Percentiles rank a stretch among this genome's conserved stretches.
Conservation (phyloP, 371 early-diverging fungal species). For the Mucor ambiguus region DNA sequence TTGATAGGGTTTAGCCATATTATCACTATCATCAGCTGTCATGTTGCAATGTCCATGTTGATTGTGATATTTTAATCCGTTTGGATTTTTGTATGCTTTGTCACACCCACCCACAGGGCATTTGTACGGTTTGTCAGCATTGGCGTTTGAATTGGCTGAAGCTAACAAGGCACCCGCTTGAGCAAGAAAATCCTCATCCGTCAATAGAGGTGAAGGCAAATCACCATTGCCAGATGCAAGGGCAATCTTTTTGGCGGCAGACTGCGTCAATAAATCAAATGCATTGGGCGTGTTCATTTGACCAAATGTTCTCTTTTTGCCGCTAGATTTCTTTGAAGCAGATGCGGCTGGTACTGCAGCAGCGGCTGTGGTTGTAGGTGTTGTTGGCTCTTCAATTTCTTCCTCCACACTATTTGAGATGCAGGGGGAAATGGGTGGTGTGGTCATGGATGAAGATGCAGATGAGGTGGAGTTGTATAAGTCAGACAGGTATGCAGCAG, state of each 20-base stretch:
- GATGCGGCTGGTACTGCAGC: neutral
- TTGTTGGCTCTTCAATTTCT: slow-evolving; percentile 23
- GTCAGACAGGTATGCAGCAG: slow-evolving; percentile 51
- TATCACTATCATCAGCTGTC: slow-evolving; percentile 46
- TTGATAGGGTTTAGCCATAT: slow-evolving; percentile 74
- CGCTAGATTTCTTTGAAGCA: slow-evolving; percentile 18
- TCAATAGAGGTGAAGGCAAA: slow-evolving; percentile 33
- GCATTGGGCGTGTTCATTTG: slow-evolving; percentile 36
- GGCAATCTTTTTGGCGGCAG: slow-evolving; percentile 50
- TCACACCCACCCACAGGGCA: slow-evolving; percentile 92
- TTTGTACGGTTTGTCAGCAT: slow-evolving; percentile 76
- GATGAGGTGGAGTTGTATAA: slow-evolving; percentile 35
- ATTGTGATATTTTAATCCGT: slow-evolving; percentile 97
- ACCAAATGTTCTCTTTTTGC: slow-evolving; percentile 43
- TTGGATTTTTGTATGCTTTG: slow-evolving; percentile 98
- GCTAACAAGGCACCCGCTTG: slow-evolving; percentile 54
- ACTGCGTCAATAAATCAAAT: slow-evolving; percentile 45
- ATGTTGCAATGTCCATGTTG: slow-evolving; percentile 79
- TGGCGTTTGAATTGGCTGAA: slow-evolving; percentile 36
- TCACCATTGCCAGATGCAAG: slow-evolving; percentile 29
- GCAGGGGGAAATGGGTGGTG: slow-evolving; percentile 18
- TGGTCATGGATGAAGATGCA: neutral
- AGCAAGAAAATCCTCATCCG: slow-evolving; percentile 53
- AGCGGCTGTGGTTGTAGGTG: neutral
- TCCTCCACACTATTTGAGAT: slow-evolving; percentile 18